These are phyloP conservation scores for Cucumis sativus DNA, from an alignment of 306 rosid species.

Conservation along the genomic window Cucumber_9930_V3 NC_026658.2:526001-526500, in stretches of 20 bases:
- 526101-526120: background rate
- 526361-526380: slow-evolving; percentile 53
- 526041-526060: too few relatives aligned
- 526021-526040: too few relatives aligned
- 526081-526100: too few relatives aligned
- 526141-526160: background rate
- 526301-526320: slow-evolving; percentile 41
- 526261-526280: background rate
- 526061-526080: too few relatives aligned
- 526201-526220: background rate
- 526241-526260: background rate
- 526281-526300: slow-evolving; percentile 24
- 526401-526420: background rate
- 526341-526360: slow-evolving; percentile 14
- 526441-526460: background rate
- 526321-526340: slow-evolving; percentile 12
- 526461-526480: background rate
- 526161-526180: background rate
- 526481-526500: slow-evolving; percentile 51
- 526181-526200: background rate
- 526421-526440: background rate
- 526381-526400: slow-evolving; percentile 43
- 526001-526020: too few relatives aligned
- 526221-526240: background rate
- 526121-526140: background rate